Percentiles rank a stretch among this genome's conserved stretches.
Evolutionary conservation across 495 filamentous ascomycete genomes (phyloP).

Genomic region (Podospora pseudocomata): DNA sequence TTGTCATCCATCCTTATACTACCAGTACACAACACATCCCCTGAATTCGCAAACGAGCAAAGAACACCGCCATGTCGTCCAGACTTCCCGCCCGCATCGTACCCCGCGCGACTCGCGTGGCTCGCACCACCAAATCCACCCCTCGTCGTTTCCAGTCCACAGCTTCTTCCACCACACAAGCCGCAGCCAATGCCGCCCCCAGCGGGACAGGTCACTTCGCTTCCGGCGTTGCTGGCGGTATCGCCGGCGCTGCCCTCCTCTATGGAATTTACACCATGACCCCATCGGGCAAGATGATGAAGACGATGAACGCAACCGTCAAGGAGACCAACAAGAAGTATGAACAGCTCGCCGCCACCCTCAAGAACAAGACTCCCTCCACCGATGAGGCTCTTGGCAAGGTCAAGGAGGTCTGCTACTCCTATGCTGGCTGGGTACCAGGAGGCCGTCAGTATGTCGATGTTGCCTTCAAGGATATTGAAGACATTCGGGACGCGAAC

Average conservation of each 20-base stretch:
- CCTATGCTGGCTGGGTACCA: conserved; percentile 63
- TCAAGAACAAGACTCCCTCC: conserved; percentile 54
- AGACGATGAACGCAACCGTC: conserved; percentile 44
- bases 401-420: conserved; percentile 54
- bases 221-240: conserved; percentile 49
- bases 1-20: background rate
- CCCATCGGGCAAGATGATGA: conserved; percentile 50
- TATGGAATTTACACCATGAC: conserved; percentile 56
- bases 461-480: conserved; percentile 59
- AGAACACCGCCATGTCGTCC: background rate
- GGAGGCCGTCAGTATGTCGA: conserved; percentile 61
- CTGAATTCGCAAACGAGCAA: background rate
- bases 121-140: background rate
- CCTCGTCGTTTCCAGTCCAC: conserved; percentile 45
- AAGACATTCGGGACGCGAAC: conserved; percentile 55
- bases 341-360: conserved; percentile 46
- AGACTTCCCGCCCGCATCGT: conserved; percentile 8
- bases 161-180: background rate
- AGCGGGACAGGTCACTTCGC: conserved; percentile 44
- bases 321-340: conserved; percentile 51
- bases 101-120: conserved; percentile 12
- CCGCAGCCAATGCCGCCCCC: conserved; percentile 14
- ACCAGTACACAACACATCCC: background rate
- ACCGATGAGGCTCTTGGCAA: conserved; percentile 56
- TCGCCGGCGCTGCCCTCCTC: conserved; percentile 32